These are phyloP conservation scores for Arabidopsis arenosa DNA, from an alignment of 345 rosid genomes.

Conservation along the genomic window DNA sequence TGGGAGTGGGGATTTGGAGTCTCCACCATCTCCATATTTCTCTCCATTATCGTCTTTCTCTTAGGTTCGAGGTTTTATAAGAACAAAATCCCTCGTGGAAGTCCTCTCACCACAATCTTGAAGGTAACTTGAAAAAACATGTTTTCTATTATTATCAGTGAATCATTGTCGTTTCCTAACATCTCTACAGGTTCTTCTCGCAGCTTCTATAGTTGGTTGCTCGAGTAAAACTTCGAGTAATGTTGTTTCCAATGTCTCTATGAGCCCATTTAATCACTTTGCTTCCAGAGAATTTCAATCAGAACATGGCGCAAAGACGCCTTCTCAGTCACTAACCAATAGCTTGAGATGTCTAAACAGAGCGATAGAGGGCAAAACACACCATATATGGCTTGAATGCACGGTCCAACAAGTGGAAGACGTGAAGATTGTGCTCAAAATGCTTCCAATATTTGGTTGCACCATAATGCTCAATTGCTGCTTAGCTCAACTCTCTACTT, in stretches of 20 bases:
- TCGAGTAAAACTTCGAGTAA: slow-evolving; percentile 22
- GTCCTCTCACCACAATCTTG: slow-evolving; percentile 74
- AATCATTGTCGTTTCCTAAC: not conserved
- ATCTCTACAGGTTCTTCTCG: slow-evolving; percentile 62
- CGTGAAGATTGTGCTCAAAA: slow-evolving; percentile 66
- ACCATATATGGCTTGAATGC: slow-evolving; percentile 52
- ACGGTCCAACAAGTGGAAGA: slow-evolving; percentile 67
- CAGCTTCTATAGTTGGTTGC: slow-evolving; percentile 51
- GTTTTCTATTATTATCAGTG: not conserved
- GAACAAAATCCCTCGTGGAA: slow-evolving; percentile 65
- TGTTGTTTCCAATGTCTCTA: slow-evolving; percentile 1
- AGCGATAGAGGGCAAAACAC: slow-evolving; percentile 45
- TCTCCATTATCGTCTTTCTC: slow-evolving; percentile 72
- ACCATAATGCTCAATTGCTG: slow-evolving; percentile 84
- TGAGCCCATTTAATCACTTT: slow-evolving; percentile 30
- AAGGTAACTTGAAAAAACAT: slow-evolving; percentile 53
- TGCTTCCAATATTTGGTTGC: slow-evolving; percentile 73
- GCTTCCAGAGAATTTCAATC: slow-evolving; percentile 27
- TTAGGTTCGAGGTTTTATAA: slow-evolving; percentile 66
- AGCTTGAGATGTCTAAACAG: slow-evolving; percentile 58
- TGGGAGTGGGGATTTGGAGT: slow-evolving; percentile 93
- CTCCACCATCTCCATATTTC: slow-evolving; percentile 62
- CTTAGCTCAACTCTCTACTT: slow-evolving; percentile 85
- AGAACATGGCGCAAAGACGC: slow-evolving; percentile 25
- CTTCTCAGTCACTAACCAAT: slow-evolving; percentile 40